A percentile compares a stretch with the other conserved stretches of the same genome.
These are phyloP conservation scores for Oehlia diaphana DNA, from an alignment of 192 early-diverging fungal genomes.

Conservation along the genomic window DNA sequence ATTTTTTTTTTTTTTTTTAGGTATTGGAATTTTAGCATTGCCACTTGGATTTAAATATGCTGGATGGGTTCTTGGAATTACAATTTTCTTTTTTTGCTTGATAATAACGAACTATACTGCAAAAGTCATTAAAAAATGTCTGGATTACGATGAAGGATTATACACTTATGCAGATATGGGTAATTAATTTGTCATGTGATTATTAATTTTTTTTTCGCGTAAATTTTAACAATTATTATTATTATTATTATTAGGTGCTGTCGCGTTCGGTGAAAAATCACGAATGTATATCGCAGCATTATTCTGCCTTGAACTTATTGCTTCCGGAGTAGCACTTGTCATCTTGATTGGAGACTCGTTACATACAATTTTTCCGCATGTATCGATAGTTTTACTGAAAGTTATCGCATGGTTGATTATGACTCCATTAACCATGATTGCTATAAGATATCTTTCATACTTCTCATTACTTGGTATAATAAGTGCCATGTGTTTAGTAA, in stretches of 20 bases:
- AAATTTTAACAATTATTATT: background rate
- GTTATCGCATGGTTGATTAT: conserved; percentile 46
- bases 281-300: conserved; percentile 33
- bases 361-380: conserved; percentile 35
- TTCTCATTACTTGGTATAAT: conserved; percentile 60
- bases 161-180: conserved; percentile 50
- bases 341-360: conserved; percentile 42
- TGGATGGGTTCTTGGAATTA: conserved; percentile 61
- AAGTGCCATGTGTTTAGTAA: conserved; percentile 48
- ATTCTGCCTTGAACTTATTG: conserved; percentile 43
- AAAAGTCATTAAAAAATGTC: conserved; percentile 58
- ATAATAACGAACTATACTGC: conserved; percentile 55
- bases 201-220: background rate
- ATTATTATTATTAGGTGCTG: conserved; percentile 37
- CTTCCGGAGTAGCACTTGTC: conserved; percentile 41
- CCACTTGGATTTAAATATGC: conserved; percentile 58
- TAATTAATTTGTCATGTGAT: background rate
- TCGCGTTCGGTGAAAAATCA: conserved; percentile 38
- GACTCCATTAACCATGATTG: conserved; percentile 53
- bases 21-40: conserved; percentile 64
- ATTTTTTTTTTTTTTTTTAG: conserved; percentile 9
- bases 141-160: conserved; percentile 31
- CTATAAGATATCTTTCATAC: conserved; percentile 54
- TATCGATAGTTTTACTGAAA: conserved; percentile 42
- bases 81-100: conserved; percentile 48